phyloP scores from a whole-genome alignment of 768 basidiomycete genomes.

The Boletellus ananiceps region DNA sequence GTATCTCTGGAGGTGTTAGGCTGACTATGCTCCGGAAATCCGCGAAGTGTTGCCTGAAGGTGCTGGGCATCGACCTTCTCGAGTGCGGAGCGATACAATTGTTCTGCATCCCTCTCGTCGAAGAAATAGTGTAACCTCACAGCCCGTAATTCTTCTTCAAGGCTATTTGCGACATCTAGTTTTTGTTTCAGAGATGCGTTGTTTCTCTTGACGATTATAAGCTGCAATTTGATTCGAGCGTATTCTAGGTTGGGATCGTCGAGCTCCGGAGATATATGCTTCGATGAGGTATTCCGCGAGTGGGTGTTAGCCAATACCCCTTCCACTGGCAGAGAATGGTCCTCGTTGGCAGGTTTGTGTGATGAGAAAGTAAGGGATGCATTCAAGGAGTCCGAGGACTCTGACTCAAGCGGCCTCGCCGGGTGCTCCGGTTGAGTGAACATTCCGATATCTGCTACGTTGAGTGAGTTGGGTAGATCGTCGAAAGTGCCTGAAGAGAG shows the following conservation, averaged over 20 bases:
- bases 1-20: background rate
- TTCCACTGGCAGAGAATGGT: slow-evolving; percentile 2
- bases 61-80: slow-evolving; percentile 42
- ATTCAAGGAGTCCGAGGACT: slow-evolving; percentile 16
- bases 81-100: slow-evolving; percentile 49
- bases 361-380: slow-evolving; percentile 39
- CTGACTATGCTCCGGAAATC: slow-evolving; percentile 4
- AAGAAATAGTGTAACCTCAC: slow-evolving; percentile 66
- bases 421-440: background rate
- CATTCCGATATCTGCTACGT: slow-evolving; percentile 3
- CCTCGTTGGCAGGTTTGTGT: background rate
- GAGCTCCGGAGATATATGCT: slow-evolving; percentile 33
- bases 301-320: slow-evolving; percentile 6
- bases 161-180: slow-evolving; percentile 30
- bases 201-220: slow-evolving; percentile 43
- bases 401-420: background rate
- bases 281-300: slow-evolving; percentile 21
- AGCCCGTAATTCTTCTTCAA: slow-evolving; percentile 44
- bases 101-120: slow-evolving; percentile 60
- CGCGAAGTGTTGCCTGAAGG: slow-evolving; percentile 43
- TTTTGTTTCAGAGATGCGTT: slow-evolving; percentile 23
- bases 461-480: slow-evolving; percentile 6
- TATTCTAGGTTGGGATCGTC: slow-evolving; percentile 61
- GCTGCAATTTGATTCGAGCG: slow-evolving; percentile 55
- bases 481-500: slow-evolving; percentile 9